A percentile compares a stretch with the other conserved stretches of the same genome.
These are phyloP conservation scores for Tagetes erecta DNA, from an alignment of 129 eudicot genomes.

Conservation along the genomic window DNA sequence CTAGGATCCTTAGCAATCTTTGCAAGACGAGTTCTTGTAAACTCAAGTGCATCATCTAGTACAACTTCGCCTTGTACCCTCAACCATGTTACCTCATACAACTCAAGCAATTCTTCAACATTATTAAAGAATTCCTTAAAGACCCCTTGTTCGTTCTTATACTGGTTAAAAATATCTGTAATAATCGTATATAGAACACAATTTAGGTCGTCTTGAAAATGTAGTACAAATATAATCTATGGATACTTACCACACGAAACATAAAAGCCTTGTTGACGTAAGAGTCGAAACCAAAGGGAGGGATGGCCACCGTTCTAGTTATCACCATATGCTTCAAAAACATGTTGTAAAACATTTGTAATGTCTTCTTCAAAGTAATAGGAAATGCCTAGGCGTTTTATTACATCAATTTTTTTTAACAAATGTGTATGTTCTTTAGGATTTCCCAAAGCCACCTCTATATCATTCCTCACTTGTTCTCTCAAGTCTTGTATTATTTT, in stretches of 20 bases:
- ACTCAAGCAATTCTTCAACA: slow-evolving; percentile 6
- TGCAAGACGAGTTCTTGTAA: not conserved
- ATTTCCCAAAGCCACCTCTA: not conserved
- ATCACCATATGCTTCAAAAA: not conserved
- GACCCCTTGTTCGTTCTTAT: not conserved
- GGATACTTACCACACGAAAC: not conserved
- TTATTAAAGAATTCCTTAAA: not conserved
- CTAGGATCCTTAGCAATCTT: not conserved
- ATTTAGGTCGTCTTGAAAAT: not conserved
- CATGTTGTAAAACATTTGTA: not conserved
- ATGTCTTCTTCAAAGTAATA: slow-evolving; percentile 4
- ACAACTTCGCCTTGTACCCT: not conserved
- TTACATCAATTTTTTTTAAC: not conserved
- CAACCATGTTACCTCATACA: slow-evolving; percentile 8
- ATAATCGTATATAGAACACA: not conserved
- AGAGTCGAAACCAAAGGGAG: slow-evolving; percentile 1
- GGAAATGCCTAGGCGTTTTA: not conserved
- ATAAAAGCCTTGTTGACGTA: slow-evolving; percentile 5
- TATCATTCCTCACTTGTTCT: not conserved
- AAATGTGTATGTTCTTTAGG: not conserved
- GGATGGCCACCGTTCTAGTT: not conserved
- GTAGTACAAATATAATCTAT: not conserved
- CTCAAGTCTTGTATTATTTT: not conserved
- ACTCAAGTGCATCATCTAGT: not conserved
- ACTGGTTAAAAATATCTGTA: not conserved